A percentile compares a stretch with the other conserved stretches of the same genome.
Evolutionary conservation across 441 rosid species (phyloP).

Genomic region (Bruguiera hainesii): DNA sequence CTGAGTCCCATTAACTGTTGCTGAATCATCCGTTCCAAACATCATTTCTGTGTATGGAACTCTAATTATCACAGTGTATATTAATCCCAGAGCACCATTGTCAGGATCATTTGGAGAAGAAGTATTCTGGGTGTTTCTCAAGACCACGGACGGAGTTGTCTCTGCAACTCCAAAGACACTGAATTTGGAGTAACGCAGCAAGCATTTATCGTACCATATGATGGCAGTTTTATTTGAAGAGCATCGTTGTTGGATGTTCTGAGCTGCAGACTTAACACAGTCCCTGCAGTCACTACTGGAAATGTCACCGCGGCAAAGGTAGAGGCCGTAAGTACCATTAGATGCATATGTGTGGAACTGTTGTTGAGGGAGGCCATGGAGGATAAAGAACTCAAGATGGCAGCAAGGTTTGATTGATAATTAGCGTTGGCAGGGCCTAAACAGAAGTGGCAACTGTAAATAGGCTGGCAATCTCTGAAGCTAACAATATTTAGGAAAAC

Average conservation of each 20-base stretch:
- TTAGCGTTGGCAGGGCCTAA: constrained; percentile 12
- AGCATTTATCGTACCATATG: constrained; percentile 47
- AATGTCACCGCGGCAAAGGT: constrained; percentile 42
- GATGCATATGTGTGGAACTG: constrained; percentile 27
- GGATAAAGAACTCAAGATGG: constrained; percentile 27
- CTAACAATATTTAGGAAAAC: background rate
- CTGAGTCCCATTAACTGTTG: background rate
- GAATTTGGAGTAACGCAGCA: constrained; percentile 31
- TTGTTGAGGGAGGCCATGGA: constrained; percentile 25
- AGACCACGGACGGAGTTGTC: rapidly evolving
- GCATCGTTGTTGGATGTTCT: constrained; percentile 19
- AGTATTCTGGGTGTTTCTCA: constrained; percentile 21
- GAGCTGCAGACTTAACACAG: constrained; percentile 33
- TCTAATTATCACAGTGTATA: constrained; percentile 2
- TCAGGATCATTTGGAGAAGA: constrained; percentile 18
- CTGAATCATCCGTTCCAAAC: constrained; percentile 17
- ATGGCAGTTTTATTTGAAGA: constrained; percentile 27
- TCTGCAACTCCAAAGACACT: constrained; percentile 21
- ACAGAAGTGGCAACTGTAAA: background rate
- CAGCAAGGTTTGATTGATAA: constrained; percentile 23
- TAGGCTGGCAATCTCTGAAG: constrained; percentile 22
- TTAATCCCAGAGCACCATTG: constrained; percentile 15
- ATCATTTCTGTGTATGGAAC: constrained; percentile 4
- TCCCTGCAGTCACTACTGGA: constrained; percentile 8
- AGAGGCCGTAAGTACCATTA: constrained; percentile 30